Evolutionary conservation across 2,329 filamentous ascomycete genomes (phyloP), one percentile per base, ranked within the genome.

Genomic region (Talaromyces funiculosus): DNA sequence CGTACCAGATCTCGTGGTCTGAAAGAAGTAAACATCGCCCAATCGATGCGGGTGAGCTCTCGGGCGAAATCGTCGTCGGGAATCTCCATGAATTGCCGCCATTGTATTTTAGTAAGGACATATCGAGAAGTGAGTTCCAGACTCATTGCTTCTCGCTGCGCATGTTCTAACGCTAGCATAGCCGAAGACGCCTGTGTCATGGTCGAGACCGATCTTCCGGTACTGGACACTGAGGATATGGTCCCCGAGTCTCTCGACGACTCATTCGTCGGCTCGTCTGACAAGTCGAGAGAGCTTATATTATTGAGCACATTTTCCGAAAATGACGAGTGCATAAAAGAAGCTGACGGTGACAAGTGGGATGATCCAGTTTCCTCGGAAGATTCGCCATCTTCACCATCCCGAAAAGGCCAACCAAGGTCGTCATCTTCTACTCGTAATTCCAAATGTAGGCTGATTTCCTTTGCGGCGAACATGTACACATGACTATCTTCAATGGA

Each of bases 11-110:
- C 94, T 61, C 94, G 90, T 59, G 96, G 90, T 26, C 91, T 87
- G 63, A 97, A 96, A 1, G 92, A 92, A 57, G 90, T 95, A 74
- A 97, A 97, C 89, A 97, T 94, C 73, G 95, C 87, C 93, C 93
- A 97, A 76, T 99, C 94, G 59, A 99, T 96, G 63, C 93, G 84
- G 3, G 94, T 97, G 69, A 99, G 83, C 74, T 99, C 94, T 62
- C 89, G 87, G 16, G 93, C 93, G 66, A 97, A 88, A 53, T 91
- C 85, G 63, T 96, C 90, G 57, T 95, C 89, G 1, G 89, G 82
- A 24, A 88, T 88, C 37, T 90, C 89, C 87, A 97, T 96, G 66
- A 97, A 90, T 56, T 89, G 86, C 66, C 92, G 90, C 81, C 94
- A 99, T 62, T 94, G 89, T 43, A 88, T 81, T 73, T 97, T 97